These are phyloP conservation scores for Canavalia ensiformis DNA, from an alignment of 306 rosid genomes.

Conservation along the genomic window DNA sequence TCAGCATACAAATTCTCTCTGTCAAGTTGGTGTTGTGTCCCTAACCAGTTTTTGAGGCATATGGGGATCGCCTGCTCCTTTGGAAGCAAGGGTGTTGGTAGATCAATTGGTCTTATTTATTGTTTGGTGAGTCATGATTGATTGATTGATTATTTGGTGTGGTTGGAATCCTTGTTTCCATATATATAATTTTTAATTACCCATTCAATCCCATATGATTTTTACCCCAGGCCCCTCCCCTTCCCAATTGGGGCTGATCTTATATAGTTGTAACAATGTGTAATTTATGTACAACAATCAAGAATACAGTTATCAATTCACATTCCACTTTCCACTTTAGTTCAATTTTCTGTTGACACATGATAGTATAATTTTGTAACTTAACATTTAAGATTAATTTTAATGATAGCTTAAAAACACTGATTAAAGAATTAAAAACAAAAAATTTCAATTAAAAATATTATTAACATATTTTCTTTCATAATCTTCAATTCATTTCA, in stretches of 20 bases:
- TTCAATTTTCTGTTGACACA: not conserved
- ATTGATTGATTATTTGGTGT: constrained; percentile 57
- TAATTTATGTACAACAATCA: constrained; percentile 45
- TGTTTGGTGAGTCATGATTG: constrained; percentile 54
- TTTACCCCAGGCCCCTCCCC: constrained; percentile 42
- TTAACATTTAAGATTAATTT: not conserved
- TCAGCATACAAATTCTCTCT: constrained; percentile 31
- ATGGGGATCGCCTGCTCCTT: constrained; percentile 42
- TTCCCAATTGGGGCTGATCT: constrained; percentile 47
- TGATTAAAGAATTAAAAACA: too few relatives aligned
- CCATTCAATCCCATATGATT: constrained; percentile 65
- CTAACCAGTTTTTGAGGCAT: constrained; percentile 46
- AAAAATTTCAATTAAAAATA: too few relatives aligned
- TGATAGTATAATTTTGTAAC: not conserved
- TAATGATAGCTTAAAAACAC: too few relatives aligned
- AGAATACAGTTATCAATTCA: constrained; percentile 24
- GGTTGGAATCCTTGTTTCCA: constrained; percentile 49
- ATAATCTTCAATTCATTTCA: too few relatives aligned
- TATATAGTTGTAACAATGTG: constrained; percentile 56
- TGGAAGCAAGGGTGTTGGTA: constrained; percentile 51
- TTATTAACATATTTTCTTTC: too few relatives aligned
- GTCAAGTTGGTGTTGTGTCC: constrained; percentile 27
- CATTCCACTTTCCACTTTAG: not conserved
- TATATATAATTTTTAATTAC: constrained; percentile 37
- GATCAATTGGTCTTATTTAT: constrained; percentile 49